phyloP scores from a whole-genome alignment of 352 stramenopile species.

The Phytopythium sindhum region DNA sequence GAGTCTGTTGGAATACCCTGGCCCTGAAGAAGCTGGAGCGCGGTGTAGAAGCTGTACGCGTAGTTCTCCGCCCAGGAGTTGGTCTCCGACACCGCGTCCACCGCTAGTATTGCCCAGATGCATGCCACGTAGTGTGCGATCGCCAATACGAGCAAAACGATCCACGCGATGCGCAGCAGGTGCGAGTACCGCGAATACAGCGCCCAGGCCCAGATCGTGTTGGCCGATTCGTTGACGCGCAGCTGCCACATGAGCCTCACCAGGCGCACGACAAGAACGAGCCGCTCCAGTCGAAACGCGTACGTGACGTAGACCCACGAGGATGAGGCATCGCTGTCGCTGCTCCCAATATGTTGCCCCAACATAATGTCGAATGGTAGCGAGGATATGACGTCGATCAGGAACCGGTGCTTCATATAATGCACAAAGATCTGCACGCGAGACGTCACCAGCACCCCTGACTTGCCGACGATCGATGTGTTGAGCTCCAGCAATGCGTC shows the following conservation, averaged over 20 bases:
- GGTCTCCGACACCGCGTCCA: neutral
- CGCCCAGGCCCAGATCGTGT: slow-evolving; percentile 7
- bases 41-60: slow-evolving; percentile 36
- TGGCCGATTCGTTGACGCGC: slow-evolving; percentile 4
- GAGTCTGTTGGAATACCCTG: slow-evolving; percentile 34
- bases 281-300: slow-evolving; percentile 1
- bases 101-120: slow-evolving; percentile 35
- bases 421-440: slow-evolving; percentile 7
- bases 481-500: slow-evolving; percentile 16
- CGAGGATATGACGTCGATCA: slow-evolving; percentile 4
- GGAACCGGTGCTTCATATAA: slow-evolving; percentile 6
- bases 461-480: slow-evolving; percentile 7
- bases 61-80: slow-evolving; percentile 22
- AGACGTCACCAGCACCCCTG: slow-evolving; percentile 9
- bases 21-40: slow-evolving; percentile 48
- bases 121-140: slow-evolving; percentile 51
- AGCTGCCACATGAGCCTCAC: slow-evolving; percentile 10
- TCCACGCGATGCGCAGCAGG: slow-evolving; percentile 32
- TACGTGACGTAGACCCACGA: neutral
- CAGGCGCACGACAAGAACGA: slow-evolving; percentile 14
- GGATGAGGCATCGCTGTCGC: neutral
- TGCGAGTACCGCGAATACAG: slow-evolving; percentile 40
- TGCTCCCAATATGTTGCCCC: neutral
- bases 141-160: slow-evolving; percentile 33
- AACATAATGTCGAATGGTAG: neutral